These are phyloP conservation scores for Lepidium aucheri DNA, from an alignment of 345 rosid species.

Conservation along the genomic window DNA sequence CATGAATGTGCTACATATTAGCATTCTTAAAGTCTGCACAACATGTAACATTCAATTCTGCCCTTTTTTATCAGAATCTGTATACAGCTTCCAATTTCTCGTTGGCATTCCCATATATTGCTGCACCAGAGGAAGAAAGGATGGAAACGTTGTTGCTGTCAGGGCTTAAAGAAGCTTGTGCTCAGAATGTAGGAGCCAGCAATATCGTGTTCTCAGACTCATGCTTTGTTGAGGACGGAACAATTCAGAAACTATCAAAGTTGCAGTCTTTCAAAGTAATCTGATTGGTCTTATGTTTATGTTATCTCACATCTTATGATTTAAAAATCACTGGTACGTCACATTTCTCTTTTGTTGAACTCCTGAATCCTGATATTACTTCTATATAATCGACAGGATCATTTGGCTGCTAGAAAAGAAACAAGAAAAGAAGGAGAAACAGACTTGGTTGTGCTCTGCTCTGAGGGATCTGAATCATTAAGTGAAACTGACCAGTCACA, in stretches of 20 bases:
- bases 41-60: conserved; percentile 1
- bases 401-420: conserved; percentile 46
- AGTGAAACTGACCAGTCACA: conserved; percentile 30
- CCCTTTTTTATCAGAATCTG: conserved; percentile 40
- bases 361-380: neutral
- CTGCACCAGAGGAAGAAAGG: conserved; percentile 55
- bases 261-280: conserved; percentile 57
- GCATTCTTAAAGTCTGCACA: neutral
- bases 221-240: conserved; percentile 53
- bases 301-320: neutral
- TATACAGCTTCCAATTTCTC: conserved; percentile 65
- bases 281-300: neutral
- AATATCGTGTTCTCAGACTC: conserved; percentile 66
- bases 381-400: neutral
- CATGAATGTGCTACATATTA: neutral
- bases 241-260: conserved; percentile 49
- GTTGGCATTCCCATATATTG: conserved; percentile 82
- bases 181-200: conserved; percentile 30
- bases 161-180: conserved; percentile 62
- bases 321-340: neutral
- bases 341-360: neutral
- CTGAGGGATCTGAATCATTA: conserved; percentile 30
- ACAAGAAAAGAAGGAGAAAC: conserved; percentile 43
- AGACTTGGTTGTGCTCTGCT: conserved; percentile 65
- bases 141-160: conserved; percentile 66